phyloP scores from a whole-genome alignment of 1,139 yeast genomes.

The Diutina siamensis region DNA sequence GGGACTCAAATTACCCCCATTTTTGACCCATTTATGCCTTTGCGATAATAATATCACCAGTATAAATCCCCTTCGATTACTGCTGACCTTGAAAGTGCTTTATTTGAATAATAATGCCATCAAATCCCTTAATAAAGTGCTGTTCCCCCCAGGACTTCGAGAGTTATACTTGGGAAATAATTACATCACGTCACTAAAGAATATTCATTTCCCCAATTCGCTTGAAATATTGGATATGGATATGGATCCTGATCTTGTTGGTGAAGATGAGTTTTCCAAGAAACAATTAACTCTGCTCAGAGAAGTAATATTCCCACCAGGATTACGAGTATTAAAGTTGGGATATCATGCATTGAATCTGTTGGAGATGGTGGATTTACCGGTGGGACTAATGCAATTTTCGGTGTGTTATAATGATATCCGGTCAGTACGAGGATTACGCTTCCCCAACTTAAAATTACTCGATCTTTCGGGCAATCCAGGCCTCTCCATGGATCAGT shows the following conservation, averaged over 20 bases:
- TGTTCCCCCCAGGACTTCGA: conserved; percentile 25
- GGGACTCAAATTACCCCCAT: conserved; percentile 31
- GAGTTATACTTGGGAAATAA: conserved; percentile 34
- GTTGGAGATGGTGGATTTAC: conserved; percentile 31
- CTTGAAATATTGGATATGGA: conserved; percentile 31
- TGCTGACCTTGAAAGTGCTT: conserved; percentile 27
- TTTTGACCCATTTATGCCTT: conserved; percentile 21
- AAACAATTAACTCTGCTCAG: conserved; percentile 32
- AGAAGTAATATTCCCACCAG: conserved; percentile 30
- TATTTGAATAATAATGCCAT: conserved; percentile 31
- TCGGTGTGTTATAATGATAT: conserved; percentile 31
- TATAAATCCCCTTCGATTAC: conserved; percentile 34
- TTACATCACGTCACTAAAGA: conserved; percentile 32
- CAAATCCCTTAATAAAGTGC: conserved; percentile 34
- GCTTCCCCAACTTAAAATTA: conserved; percentile 21
- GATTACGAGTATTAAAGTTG: conserved; percentile 23
- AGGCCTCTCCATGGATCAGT: conserved; percentile 29
- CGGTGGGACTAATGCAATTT: conserved; percentile 20
- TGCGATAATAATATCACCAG: conserved; percentile 36
- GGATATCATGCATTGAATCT: conserved; percentile 31
- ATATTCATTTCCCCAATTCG: conserved; percentile 28
- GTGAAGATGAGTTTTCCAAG: conserved; percentile 26
- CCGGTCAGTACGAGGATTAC: conserved; percentile 25
- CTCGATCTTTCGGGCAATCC: conserved; percentile 35
- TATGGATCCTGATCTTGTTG: conserved; percentile 21